These are phyloP conservation scores for Alternaria panax DNA, from an alignment of 2,329 filamentous ascomycete species.

Conservation along the genomic window DNA sequence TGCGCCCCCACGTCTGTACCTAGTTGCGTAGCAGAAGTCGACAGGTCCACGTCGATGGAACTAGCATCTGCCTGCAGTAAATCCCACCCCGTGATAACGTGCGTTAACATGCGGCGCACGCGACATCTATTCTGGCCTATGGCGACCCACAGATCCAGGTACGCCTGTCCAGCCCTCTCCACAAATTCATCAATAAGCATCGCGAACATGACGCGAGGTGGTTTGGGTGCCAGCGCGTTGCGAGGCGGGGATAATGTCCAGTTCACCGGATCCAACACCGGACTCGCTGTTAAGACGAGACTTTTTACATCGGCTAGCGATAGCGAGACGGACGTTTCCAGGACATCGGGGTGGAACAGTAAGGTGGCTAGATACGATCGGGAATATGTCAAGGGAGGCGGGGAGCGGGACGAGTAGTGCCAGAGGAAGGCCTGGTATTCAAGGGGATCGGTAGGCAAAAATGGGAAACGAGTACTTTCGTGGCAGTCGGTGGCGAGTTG, in stretches of 20 bases:
- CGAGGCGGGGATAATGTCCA: constrained; percentile 71
- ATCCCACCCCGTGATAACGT: constrained; percentile 84
- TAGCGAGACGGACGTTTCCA: constrained; percentile 73
- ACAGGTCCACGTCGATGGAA: constrained; percentile 60
- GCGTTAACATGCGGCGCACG: constrained; percentile 85
- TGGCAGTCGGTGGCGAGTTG: constrained; percentile 75
- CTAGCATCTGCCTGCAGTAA: constrained; percentile 73
- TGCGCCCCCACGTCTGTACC: constrained; percentile 46
- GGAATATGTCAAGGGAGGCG: constrained; percentile 83
- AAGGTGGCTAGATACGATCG: constrained; percentile 80
- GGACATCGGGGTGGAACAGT: constrained; percentile 71
- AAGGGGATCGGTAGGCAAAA: constrained; percentile 39
- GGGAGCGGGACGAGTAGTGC: constrained; percentile 78
- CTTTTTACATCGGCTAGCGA: constrained; percentile 83
- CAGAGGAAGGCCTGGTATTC: constrained; percentile 70
- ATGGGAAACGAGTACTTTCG: constrained; percentile 56
- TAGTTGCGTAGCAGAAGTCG: constrained; percentile 45
- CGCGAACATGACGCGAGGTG: constrained; percentile 76
- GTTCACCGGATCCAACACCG: constrained; percentile 74
- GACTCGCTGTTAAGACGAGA: constrained; percentile 74
- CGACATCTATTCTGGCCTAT: constrained; percentile 91
- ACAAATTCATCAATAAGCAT: constrained; percentile 71
- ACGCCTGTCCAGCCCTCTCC: constrained; percentile 68
- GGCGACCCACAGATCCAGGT: constrained; percentile 82
- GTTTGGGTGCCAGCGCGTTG: constrained; percentile 62